These are phyloP conservation scores for Carex cristatella DNA, from an alignment of 176 grass and related monocot genomes.

Conservation along the genomic window DNA sequence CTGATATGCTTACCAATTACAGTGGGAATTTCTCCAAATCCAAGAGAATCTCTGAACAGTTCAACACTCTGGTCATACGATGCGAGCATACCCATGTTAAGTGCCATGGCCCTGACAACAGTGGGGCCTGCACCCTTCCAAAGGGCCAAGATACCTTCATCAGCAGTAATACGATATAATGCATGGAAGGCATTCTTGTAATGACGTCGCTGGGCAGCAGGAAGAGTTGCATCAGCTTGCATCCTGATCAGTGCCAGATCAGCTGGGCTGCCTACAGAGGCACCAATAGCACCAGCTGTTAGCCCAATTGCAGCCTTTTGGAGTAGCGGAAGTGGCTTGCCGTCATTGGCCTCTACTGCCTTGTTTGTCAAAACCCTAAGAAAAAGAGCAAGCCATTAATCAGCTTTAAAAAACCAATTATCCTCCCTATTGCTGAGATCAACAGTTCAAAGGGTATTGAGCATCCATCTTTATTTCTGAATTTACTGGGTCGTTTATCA, in stretches of 20 bases:
- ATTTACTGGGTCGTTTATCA: background rate
- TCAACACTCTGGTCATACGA: slow-evolving; percentile 92
- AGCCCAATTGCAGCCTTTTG: slow-evolving; percentile 86
- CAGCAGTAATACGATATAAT: slow-evolving; percentile 61
- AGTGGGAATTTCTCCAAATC: slow-evolving; percentile 70
- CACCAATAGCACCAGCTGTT: slow-evolving; percentile 84
- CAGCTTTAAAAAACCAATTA: background rate
- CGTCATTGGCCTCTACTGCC: slow-evolving; percentile 89
- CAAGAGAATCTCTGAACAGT: slow-evolving; percentile 71
- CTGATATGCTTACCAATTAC: slow-evolving; percentile 53
- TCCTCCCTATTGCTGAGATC: background rate
- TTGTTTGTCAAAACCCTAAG: slow-evolving; percentile 87
- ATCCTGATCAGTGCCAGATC: slow-evolving; percentile 90
- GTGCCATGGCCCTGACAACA: slow-evolving; percentile 82
- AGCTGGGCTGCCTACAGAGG: slow-evolving; percentile 71
- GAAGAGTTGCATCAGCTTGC: slow-evolving; percentile 93
- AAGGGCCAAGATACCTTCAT: slow-evolving; percentile 88
- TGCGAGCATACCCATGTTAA: slow-evolving; percentile 97
- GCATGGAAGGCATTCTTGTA: slow-evolving; percentile 94
- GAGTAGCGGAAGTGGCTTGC: slow-evolving; percentile 71
- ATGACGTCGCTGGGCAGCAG: slow-evolving; percentile 54
- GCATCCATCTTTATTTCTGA: background rate
- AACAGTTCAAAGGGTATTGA: background rate
- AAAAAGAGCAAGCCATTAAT: background rate
- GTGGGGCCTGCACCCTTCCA: slow-evolving; percentile 95